phyloP scores from a whole-genome alignment of 2,329 filamentous ascomycete species.

The Cladosporium sp. region DNA sequence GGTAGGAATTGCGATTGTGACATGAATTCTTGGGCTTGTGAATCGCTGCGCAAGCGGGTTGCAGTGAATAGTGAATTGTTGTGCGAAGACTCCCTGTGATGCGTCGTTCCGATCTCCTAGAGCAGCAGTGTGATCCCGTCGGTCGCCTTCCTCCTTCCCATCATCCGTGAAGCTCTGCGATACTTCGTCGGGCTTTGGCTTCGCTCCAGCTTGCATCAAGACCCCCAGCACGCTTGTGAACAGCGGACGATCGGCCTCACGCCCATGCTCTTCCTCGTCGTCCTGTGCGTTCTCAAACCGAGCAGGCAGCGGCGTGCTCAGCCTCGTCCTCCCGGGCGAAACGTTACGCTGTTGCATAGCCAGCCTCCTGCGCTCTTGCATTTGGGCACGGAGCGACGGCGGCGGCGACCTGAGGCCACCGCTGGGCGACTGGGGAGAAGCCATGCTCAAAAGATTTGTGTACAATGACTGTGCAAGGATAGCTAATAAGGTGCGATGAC shows the following conservation, averaged over 20 bases:
- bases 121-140: constrained; percentile 5
- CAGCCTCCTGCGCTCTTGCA: constrained; percentile 4
- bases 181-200: constrained; percentile 78
- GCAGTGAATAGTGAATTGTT: constrained; percentile 59
- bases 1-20: constrained; percentile 29
- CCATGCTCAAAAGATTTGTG: background rate
- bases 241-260: constrained; percentile 51
- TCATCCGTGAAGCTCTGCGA: constrained; percentile 55
- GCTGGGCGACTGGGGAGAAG: background rate
- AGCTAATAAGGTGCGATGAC: constrained; percentile 1
- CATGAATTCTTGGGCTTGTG: constrained; percentile 28
- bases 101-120: constrained; percentile 30
- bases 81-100: constrained; percentile 60
- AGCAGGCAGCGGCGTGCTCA: constrained; percentile 21
- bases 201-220: constrained; percentile 80
- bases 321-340: background rate
- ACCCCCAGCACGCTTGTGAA: constrained; percentile 94
- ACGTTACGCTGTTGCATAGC: background rate
- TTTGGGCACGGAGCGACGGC: background rate
- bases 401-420: background rate
- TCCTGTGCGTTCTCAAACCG: constrained; percentile 25
- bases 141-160: constrained; percentile 15
- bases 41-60: constrained; percentile 38
- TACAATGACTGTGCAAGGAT: background rate
- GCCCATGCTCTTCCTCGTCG: constrained; percentile 54